These are phyloP conservation scores for Oryza meyeriana DNA, from an alignment of 176 grass and related monocot species.

Conservation along the genomic window DNA sequence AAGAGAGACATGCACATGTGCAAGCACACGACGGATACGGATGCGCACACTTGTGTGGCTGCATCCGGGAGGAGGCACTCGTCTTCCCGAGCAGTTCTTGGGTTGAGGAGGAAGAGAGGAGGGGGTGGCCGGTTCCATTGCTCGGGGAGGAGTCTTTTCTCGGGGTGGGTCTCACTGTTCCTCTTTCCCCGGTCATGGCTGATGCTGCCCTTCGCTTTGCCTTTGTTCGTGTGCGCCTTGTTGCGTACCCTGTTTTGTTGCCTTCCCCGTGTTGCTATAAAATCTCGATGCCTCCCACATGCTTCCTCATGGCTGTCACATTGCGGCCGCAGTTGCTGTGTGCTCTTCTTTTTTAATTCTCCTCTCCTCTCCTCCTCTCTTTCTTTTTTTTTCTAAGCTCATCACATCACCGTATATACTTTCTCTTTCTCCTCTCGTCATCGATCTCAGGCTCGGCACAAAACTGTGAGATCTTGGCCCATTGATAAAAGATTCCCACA, in stretches of 20 bases:
- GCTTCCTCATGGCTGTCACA: conserved; percentile 37
- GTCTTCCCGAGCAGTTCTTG: conserved; percentile 17
- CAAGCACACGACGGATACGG: conserved; percentile 8
- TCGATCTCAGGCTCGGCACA: neutral
- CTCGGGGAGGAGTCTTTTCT: conserved; percentile 13
- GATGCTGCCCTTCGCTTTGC: conserved; percentile 32
- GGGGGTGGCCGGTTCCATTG: conserved; percentile 23
- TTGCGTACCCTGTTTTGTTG: conserved; percentile 38
- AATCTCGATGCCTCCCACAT: conserved; percentile 44
- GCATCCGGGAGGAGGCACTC: conserved; percentile 36
- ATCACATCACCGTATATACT: neutral
- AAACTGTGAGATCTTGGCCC: conserved; percentile 46
- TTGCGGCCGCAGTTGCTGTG: neutral
- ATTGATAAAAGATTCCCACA: conserved; percentile 45
- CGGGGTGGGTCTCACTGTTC: conserved; percentile 46
- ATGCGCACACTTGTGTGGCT: conserved; percentile 40
- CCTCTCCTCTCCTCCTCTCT: neutral
- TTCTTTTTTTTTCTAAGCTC: neutral
- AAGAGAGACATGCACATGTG: conserved; percentile 39
- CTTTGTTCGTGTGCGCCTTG: conserved; percentile 48
- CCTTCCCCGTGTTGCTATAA: conserved; percentile 46
- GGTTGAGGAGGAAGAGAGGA: neutral
- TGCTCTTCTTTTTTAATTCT: conserved; percentile 31
- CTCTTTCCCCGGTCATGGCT: conserved; percentile 48
- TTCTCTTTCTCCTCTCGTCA: neutral